Evolutionary conservation across 2,329 filamentous ascomycete species (phyloP), one percentile per base, ranked within the genome.

Genomic region (Paraconiothyrium sp.): DNA sequence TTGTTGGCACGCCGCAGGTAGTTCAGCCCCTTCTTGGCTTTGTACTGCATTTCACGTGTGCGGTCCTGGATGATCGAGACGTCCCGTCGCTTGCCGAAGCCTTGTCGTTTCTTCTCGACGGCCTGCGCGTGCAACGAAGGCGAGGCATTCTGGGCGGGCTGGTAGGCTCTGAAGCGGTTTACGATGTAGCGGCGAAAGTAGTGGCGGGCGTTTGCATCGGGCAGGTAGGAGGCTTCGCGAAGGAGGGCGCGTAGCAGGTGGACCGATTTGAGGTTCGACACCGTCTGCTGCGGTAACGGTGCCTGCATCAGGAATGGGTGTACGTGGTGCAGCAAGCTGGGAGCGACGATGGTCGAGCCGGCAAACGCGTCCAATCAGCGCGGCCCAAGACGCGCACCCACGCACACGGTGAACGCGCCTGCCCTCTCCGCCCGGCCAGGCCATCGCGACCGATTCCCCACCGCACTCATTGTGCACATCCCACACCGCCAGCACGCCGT

Each of bases 161-260:
- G 73, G 64, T 81, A 79, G 34, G 81, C 76, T 55, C 82, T 81
- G 74, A 85, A 89, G 63, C 84, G 80, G 39, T 70, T 64, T 37
- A 84, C 63, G 48, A 86, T 76, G 72, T 87, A 80, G 55, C 79
- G 69, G 60, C 79, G 79, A 73, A 86, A 79, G 75, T 84, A 86
- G 35, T 66, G 57, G 65, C 84, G 82, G 43, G 86, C 85, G 60
- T 81, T 75, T 1, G 84, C 80, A 69, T 89, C 87, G 32, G 88
- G 87, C 43, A 90, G 83, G 68, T 89, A 89, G 58, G 84, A 83
- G 64, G 82, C 82, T 77, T 89, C 84, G 61, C 88, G 84, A 43
- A 89, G 82, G 10, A 88, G 80, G 27, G 83, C 80, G 52, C 88
- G 85, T 65, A 87, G 80, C 49, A 88, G 76, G 69, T 85, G 83